Evolutionary conservation across 805 yeast species (phyloP), one percentile per base, ranked within the genome.

Genomic region (Kuraishia cidri): DNA sequence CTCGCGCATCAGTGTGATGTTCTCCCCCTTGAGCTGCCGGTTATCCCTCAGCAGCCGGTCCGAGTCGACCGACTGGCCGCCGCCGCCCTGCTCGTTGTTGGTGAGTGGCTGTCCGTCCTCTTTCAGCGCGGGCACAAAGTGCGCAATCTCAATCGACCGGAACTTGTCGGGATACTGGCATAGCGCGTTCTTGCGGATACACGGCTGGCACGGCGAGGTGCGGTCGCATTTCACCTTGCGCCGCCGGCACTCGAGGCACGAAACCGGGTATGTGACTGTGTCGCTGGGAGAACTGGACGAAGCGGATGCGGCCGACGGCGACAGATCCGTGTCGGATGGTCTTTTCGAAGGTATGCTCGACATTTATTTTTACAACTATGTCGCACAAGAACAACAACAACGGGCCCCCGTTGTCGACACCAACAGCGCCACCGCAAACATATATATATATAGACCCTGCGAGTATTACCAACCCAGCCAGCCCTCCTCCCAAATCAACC

Each of bases 151-250:
- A 19, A 60, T 61, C 26, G 67, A 64, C 40, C 72, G 47, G 39
- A 64, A 66, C 2, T 66, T 65, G 11, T 65, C 53, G 3, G 72
- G 72, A 37, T 61, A 66, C 24, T 52, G 56, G 45, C 72, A 66
- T 3, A 43, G 45, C 8, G 60, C 52, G 6, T 48, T 47, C 32
- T 65, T 48, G 31, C 50, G 53, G 8, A 40, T 43, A 42, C 72
- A 66, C 31, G 62, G 65, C 37, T 60, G 56, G 40, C 72, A 66
- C 2, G 68, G 66, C 20, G 47, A 47, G 20, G 45, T 35, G 20
- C 58, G 34, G 33, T 52, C 58, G 39, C 61, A 57, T 37, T 55
- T 56, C 36, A 52, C 47, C 37, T 56, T 57, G 29, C 59, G 45
- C 24, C 54, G 39, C 12, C 60, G 41, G 32, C 62, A 57, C 30